These are phyloP conservation scores for Kwoniella sp. DNA, from an alignment of 768 basidiomycete genomes.

Conservation along the genomic window DNA sequence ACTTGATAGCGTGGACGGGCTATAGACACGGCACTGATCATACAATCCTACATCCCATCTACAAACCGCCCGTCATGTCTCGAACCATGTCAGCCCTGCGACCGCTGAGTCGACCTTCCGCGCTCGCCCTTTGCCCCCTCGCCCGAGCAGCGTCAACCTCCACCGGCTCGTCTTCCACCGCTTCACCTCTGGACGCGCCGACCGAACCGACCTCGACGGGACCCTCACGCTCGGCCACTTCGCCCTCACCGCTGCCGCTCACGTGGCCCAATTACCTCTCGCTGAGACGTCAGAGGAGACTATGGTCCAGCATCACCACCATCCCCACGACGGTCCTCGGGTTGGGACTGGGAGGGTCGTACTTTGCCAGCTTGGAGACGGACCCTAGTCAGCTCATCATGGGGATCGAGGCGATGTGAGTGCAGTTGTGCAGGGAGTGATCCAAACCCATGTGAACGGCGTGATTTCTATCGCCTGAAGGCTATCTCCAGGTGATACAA, in stretches of 20 bases:
- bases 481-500: too few species aligned
- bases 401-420: slow-evolving; percentile 49
- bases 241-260: slow-evolving; percentile 27
- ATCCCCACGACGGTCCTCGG: slow-evolving; percentile 44
- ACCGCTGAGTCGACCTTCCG: background rate
- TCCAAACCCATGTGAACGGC: too few species aligned
- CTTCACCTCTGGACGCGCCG: background rate
- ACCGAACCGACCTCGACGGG: slow-evolving; percentile 8
- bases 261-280: slow-evolving; percentile 47
- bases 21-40: background rate
- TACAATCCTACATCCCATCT: background rate
- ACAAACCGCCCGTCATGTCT: background rate
- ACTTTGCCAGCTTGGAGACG: slow-evolving; percentile 45
- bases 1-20: background rate
- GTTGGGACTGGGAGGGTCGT: slow-evolving; percentile 38
- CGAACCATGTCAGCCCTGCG: background rate
- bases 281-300: slow-evolving; percentile 33
- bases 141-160: slow-evolving; percentile 13
- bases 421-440: too few species aligned
- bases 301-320: slow-evolving; percentile 40
- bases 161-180: background rate
- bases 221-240: slow-evolving; percentile 13
- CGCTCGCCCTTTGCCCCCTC: background rate
- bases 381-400: slow-evolving; percentile 47
- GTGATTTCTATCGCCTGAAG: too few species aligned